These are phyloP conservation scores for Leishmania mexicana DNA, from an alignment of 208 protist species.

Conservation along the genomic window DNA sequence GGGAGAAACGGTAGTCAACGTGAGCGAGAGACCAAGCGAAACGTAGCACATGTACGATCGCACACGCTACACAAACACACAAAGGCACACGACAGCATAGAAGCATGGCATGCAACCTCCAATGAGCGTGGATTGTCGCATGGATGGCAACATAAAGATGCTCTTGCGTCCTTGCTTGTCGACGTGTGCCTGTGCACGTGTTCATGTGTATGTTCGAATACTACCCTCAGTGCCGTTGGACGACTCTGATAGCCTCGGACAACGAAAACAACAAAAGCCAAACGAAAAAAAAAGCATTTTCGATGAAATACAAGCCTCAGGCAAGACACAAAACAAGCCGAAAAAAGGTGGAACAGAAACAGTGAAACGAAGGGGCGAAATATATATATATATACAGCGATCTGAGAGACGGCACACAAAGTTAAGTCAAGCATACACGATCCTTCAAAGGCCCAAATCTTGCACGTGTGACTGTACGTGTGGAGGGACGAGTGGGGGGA, in stretches of 20 bases:
- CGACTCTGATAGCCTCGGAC: not conserved
- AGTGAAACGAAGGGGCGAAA: not conserved
- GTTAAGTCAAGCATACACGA: not conserved
- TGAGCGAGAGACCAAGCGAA: not conserved
- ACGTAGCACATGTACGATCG: not conserved
- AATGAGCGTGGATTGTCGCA: not conserved
- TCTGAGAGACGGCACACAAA: not conserved
- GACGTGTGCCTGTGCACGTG: not conserved
- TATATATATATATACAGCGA: not conserved
- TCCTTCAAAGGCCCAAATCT: not conserved
- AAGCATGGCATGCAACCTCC: not conserved
- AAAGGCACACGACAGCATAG: not conserved
- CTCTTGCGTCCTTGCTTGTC: not conserved
- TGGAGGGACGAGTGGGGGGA: not conserved
- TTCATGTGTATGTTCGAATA: not conserved
- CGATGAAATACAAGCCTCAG: not conserved
- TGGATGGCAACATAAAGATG: not conserved
- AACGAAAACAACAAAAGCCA: slow-evolving; percentile 10
- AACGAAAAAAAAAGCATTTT: slow-evolving; percentile 1
- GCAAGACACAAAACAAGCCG: not conserved
- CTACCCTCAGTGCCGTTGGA: not conserved
- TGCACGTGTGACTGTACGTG: not conserved
- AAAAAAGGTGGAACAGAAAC: not conserved
- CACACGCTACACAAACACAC: not conserved
- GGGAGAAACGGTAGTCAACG: not conserved